Base-by-base conservation (phyloP, 768 basidiomycete species). In the Russula abietina region DNA sequence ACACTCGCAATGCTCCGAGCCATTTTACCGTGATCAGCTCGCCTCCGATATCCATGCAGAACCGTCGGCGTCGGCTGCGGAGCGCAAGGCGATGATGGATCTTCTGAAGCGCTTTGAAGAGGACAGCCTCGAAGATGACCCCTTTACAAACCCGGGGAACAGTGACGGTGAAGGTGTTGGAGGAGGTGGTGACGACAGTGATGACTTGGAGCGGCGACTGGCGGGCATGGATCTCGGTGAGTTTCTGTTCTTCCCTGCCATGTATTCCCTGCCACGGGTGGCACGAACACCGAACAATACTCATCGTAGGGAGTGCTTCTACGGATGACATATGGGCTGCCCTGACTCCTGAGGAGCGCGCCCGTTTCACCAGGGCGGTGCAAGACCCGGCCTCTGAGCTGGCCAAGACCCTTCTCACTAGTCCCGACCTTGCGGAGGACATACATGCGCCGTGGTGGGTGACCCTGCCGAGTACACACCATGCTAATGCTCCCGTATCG, bases 1-100 rank as follows among this genome's bases (percentile, higher is more conserved):
- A n/a, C 91, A 93, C 72, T 76, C 79, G 3, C 79, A 82, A 71
- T 93, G 91, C 75, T 91, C 91, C 28, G 92, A 93, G 71, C 75
- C 78, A 0, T 94, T 94, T 71, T 93, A 92, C 73, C 83, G 84
- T 66, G 85, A 84, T 56, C 87, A 91, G 69, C 73, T 93, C 4
- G 84, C 88, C 66, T 72, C 73, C 2, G 83, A 87, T 51, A 86
- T 91, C 57, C 79, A 78, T 45, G 70, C 80, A 0, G 79, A 77
- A 38, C 78, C 86, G 4, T 80, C 83, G 5, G 84, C 80, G 68
- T 77, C 80, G 3, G 72, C 75, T 0, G 75, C 82, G 61, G 89
- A 93, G 69, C 78, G 83, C 49, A 71, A 74, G 51, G 77, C 80
- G 64, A 92, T 91, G 81, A 73, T 93, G 69, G 83, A 85, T 52